phyloP scores from a whole-genome alignment of 2,329 filamentous ascomycete genomes.

The Intubia oerlemansii region DNA sequence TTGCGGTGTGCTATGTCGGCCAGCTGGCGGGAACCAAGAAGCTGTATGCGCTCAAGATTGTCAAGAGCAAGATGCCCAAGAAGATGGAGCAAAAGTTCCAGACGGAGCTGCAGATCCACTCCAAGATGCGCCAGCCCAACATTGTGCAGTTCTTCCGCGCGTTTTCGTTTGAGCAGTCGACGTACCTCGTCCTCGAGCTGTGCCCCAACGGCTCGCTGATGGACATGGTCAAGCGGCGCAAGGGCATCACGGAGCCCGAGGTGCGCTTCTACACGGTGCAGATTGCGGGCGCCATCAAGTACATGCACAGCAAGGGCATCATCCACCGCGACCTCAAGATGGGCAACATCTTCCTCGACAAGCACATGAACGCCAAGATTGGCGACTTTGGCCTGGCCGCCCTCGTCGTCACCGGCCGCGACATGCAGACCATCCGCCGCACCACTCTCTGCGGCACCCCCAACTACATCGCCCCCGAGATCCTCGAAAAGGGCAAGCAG shows the following conservation, averaged over 20 bases:
- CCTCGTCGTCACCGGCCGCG: constrained; percentile 73
- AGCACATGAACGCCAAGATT: constrained; percentile 92
- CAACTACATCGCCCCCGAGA: constrained; percentile 96
- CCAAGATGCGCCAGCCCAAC: constrained; percentile 89
- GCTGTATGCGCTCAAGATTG: constrained; percentile 59
- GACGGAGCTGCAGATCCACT: constrained; percentile 90
- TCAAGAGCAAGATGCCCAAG: constrained; percentile 60
- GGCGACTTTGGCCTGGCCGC: constrained; percentile 94
- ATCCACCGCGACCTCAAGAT: constrained; percentile 96
- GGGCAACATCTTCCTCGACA: constrained; percentile 90
- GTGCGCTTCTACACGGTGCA: constrained; percentile 87
- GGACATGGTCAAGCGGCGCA: constrained; percentile 90
- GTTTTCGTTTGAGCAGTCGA: constrained; percentile 74
- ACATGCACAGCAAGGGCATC: constrained; percentile 87
- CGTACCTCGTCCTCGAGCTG: constrained; percentile 83
- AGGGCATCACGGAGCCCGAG: constrained; percentile 79
- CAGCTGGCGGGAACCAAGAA: constrained; percentile 44
- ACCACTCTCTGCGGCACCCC: constrained; percentile 93
- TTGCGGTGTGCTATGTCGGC: constrained; percentile 62
- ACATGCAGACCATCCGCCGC: constrained; percentile 63
- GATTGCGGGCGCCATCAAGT: constrained; percentile 91
- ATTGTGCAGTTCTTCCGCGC: constrained; percentile 91
- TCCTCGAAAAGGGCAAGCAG: constrained; percentile 79
- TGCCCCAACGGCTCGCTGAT: constrained; percentile 92
- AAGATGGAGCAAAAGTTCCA: constrained; percentile 74